Evolutionary conservation across 257 asterid genomes (phyloP), one percentile per base, ranked within the genome.

Genomic region (Eustoma russellianum): DNA sequence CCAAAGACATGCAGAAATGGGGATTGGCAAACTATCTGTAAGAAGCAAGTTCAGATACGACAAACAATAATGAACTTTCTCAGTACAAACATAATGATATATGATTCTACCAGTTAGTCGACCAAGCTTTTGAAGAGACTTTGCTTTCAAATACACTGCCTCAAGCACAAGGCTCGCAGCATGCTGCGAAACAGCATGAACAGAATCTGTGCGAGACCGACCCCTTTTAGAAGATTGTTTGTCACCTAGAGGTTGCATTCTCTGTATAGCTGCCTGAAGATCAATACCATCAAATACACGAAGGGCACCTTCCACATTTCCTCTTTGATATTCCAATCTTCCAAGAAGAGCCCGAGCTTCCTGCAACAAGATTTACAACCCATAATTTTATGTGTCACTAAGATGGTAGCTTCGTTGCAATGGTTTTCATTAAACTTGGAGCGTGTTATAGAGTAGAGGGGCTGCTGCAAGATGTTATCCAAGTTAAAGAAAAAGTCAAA

Each of bases 331-430:
- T 73, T 92, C 99, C 57, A 92, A 74, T 77, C 84, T 92, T 62
- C 97, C 99, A 61, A 88, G 95, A 73, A 92, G 93, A 67, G 97
- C 93, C 73, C 95, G 83, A 49, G 97, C 99, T 83, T 92, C 97
- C 99, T 92, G 86, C 67, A 74, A 73, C 62, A 67, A 52, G 64
- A 52, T 77, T 17, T 65, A 63, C 47, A 49, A 66, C 60, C 65
- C 50, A 71, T 68, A 66, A 70, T 54, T 46, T 53, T 53, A n/a
- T n/a, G 33, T 24, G 30, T 24, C 30, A 24, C 30, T 24, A 24
- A 24, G 30, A 24, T 24, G 30, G 30, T 24, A 24, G 30, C 30
- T 24, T 24, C 30, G 3, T 24, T 24, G 30, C 30, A 24, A 24
- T 24, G 30, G 30, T 24, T 24, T 24, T 24, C 30, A 24, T 2